Evolutionary conservation across 106 monocot species (phyloP), one percentile per base, ranked within the genome.

Genomic region (Alisma plantagoaquatica): DNA sequence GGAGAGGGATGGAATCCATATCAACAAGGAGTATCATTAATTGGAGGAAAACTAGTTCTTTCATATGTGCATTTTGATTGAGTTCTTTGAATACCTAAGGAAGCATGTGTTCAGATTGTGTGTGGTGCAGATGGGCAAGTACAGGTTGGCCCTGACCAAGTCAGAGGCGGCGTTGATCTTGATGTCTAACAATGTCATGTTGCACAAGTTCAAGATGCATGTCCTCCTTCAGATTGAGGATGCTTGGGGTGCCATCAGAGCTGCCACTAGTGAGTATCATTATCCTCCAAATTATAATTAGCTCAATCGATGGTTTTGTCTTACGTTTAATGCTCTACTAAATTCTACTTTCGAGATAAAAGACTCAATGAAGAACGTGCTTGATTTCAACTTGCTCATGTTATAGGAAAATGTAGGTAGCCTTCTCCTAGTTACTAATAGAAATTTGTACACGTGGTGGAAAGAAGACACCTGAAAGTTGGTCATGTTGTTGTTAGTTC

Each of bases 201-300:
- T 86, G 19, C 86, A 86, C 54, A 80, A 86, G 61, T 80, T 80
- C 56, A 80, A 77, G 66, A 76, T 80, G 2, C 86, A 86, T 64
- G 54, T 80, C 50, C 53, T 86, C 49, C 80, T 86, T 27, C 76
- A 86, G 57, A 20, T 80, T 3, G 80, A 80, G 20, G 86, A 86
- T 47, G 61, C 73, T 49, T 86, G 80, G 86, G 56, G 49, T 38
- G 72, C 86, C 20, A 19, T 86, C 33, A 80, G 64, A 73, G 69
- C 86, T 9, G 76, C 80, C 19, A 73, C 66, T 26, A 54, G 86
- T 86, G 66, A 30, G 65, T 52, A 25, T 11, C 23, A 30, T 17
- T 55, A 15, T 41, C 27, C 12, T 38, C 46, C 25, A 3, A 21
- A n/a, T 26, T 59, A 17, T 1, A 3, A n/a, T n/a, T n/a, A 42